Conservation (phyloP, 208 protist species). For the Angomonas desouzai region DNA sequence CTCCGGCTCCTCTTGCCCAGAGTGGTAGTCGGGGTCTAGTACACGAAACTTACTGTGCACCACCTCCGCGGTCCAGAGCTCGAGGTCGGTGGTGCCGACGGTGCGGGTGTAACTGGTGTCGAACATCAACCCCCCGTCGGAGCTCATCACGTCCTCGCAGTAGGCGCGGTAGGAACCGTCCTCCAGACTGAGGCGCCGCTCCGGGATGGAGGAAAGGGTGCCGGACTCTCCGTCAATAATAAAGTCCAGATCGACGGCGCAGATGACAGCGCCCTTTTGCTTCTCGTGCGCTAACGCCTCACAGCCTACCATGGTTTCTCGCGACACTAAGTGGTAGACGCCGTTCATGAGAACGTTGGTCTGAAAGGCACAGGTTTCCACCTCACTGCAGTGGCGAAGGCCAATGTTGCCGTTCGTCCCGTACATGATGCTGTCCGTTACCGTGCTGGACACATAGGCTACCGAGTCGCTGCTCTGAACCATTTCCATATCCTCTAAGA, state of each 20-base stretch:
- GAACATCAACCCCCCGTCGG: conserved; percentile 76
- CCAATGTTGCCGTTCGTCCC: conserved; percentile 83
- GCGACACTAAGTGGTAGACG: conserved; percentile 57
- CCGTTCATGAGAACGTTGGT: conserved; percentile 78
- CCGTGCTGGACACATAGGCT: conserved; percentile 69
- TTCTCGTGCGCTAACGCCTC: conserved; percentile 34
- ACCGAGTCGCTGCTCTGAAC: conserved; percentile 72
- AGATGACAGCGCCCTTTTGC: conserved; percentile 66
- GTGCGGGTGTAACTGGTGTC: conserved; percentile 65
- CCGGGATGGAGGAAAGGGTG: conserved; percentile 61
- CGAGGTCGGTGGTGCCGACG: conserved; percentile 52
- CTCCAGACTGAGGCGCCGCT: conserved; percentile 48
- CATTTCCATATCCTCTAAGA: conserved; percentile 69
- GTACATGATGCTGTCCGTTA: conserved; percentile 85
- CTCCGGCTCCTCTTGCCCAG: neutral
- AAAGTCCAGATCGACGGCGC: conserved; percentile 64
- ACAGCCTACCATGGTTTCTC: conserved; percentile 28
- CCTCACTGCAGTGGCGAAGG: conserved; percentile 69
- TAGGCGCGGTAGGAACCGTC: conserved; percentile 70
- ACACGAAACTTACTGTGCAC: conserved; percentile 66
- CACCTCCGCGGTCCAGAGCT: conserved; percentile 69
- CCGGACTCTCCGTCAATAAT: conserved; percentile 78
- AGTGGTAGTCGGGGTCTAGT: conserved; percentile 12
- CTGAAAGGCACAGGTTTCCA: conserved; percentile 65
- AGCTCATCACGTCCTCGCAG: conserved; percentile 76